Percentiles rank a stretch among this genome's conserved stretches.
Evolutionary conservation across 2,329 filamentous ascomycete genomes (phyloP).

Genomic region (Xenoacremonium recifei): DNA sequence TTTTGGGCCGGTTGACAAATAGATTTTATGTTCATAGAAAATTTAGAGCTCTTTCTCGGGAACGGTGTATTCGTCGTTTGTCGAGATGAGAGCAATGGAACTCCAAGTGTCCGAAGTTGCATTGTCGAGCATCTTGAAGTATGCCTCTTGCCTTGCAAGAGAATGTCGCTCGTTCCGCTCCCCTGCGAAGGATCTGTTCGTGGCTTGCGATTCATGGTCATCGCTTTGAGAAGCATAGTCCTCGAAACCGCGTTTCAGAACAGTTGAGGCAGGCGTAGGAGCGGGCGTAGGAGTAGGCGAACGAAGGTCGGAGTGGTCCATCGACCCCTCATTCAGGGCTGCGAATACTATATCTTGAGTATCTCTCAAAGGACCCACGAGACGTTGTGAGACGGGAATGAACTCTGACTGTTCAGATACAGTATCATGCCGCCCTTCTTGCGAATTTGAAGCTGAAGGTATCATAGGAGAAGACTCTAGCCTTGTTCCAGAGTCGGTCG

Average conservation of each 20-base stretch:
- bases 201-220: background rate
- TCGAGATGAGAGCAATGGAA: constrained; percentile 33
- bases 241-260: constrained; percentile 6
- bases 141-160: constrained; percentile 29
- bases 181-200: constrained; percentile 13
- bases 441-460: too few species aligned
- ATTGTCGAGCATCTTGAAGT: constrained; percentile 31
- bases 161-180: constrained; percentile 19
- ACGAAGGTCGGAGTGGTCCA: too few species aligned
- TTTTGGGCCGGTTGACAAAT: too few species aligned
- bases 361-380: constrained; percentile 6
- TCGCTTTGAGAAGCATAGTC: constrained; percentile 8
- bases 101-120: constrained; percentile 27
- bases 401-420: too few species aligned
- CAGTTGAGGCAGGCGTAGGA: too few species aligned
- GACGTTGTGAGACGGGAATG: background rate
- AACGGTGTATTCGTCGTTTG: constrained; percentile 30
- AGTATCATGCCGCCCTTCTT: too few species aligned
- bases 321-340: too few species aligned
- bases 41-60: constrained; percentile 33
- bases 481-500: constrained; percentile 5
- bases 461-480: constrained; percentile 1
- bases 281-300: too few species aligned
- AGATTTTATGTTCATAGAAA: too few species aligned
- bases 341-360: too few species aligned